phyloP scores from a whole-genome alignment of 164 flowering plant species.

The Chimonanthus salicifolius region DNA sequence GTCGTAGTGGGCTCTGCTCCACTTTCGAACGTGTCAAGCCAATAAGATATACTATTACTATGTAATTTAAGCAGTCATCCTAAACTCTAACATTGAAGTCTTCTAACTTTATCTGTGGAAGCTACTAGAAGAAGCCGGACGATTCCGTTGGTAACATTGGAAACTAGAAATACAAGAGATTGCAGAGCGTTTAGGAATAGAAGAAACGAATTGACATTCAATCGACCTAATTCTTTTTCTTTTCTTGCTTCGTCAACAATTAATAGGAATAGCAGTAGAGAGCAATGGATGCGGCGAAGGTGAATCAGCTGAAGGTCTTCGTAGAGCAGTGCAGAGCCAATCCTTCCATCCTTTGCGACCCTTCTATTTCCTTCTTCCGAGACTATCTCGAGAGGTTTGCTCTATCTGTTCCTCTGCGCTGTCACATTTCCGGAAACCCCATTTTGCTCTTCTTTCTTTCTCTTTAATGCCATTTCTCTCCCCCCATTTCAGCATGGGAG shows the following conservation, averaged over 20 bases:
- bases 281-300: slow-evolving; percentile 62
- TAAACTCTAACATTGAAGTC: too few relatives aligned
- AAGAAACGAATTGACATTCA: background rate
- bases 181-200: background rate
- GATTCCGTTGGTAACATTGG: background rate
- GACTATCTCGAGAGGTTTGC: slow-evolving; percentile 79
- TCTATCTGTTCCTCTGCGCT: background rate
- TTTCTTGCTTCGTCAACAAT: background rate
- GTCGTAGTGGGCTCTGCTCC: too few relatives aligned
- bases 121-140: background rate
- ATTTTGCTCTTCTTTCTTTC: background rate
- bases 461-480: background rate
- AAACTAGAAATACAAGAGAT: too few relatives aligned
- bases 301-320: slow-evolving; percentile 63
- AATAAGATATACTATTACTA: too few relatives aligned
- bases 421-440: background rate
- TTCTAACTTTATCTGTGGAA: background rate
- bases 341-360: slow-evolving; percentile 70
- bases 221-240: background rate
- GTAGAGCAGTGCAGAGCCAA: slow-evolving; percentile 62
- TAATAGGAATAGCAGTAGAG: background rate
- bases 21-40: too few relatives aligned
- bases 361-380: slow-evolving; percentile 86
- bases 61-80: too few relatives aligned
- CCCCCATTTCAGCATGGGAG: slow-evolving; percentile 49